A percentile compares a stretch with the other conserved stretches of the same genome.
Evolutionary conservation across 2,329 filamentous ascomycete genomes (phyloP).

Genomic region (Colletotrichum spaethianum): DNA sequence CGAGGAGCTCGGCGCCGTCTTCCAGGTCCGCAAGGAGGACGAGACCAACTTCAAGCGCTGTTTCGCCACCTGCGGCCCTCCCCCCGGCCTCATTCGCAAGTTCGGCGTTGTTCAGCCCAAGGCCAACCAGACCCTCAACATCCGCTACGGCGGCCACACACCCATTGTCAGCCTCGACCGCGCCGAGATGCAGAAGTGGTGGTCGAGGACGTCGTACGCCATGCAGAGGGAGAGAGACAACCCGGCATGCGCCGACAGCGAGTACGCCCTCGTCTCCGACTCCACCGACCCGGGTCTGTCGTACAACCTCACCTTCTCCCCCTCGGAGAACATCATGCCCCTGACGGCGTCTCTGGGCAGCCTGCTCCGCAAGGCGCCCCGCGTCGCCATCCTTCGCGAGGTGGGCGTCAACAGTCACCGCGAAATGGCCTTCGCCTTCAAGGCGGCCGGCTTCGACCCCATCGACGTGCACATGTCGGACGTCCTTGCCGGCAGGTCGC

Average conservation of each 20-base stretch:
- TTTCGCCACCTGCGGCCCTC: slow-evolving; percentile 91
- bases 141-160: slow-evolving; percentile 78
- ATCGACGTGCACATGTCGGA: slow-evolving; percentile 98
- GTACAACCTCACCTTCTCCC: slow-evolving; percentile 86
- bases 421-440: slow-evolving; percentile 99
- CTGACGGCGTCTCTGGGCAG: slow-evolving; percentile 65
- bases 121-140: slow-evolving; percentile 81
- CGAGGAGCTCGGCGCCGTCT: slow-evolving; percentile 95
- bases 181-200: slow-evolving; percentile 84
- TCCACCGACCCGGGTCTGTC: slow-evolving; percentile 84
- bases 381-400: slow-evolving; percentile 93
- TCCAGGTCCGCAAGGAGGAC: slow-evolving; percentile 90
- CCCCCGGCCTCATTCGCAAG: slow-evolving; percentile 84
- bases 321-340: slow-evolving; percentile 82
- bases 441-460: slow-evolving; percentile 89
- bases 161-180: slow-evolving; percentile 78
- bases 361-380: slow-evolving; percentile 72
- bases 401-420: slow-evolving; percentile 95
- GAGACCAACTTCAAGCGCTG: slow-evolving; percentile 89
- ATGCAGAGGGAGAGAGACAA: slow-evolving; percentile 95
- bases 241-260: slow-evolving; percentile 85
- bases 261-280: slow-evolving; percentile 83
- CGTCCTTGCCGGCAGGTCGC: slow-evolving; percentile 83
- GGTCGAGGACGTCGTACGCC: slow-evolving; percentile 89
- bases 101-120: slow-evolving; percentile 82